Percentiles rank a stretch among this genome's conserved stretches.
phyloP scores from a whole-genome alignment of 1,284 basidiomycete species.

The Ceratobasidium theobromae region DNA sequence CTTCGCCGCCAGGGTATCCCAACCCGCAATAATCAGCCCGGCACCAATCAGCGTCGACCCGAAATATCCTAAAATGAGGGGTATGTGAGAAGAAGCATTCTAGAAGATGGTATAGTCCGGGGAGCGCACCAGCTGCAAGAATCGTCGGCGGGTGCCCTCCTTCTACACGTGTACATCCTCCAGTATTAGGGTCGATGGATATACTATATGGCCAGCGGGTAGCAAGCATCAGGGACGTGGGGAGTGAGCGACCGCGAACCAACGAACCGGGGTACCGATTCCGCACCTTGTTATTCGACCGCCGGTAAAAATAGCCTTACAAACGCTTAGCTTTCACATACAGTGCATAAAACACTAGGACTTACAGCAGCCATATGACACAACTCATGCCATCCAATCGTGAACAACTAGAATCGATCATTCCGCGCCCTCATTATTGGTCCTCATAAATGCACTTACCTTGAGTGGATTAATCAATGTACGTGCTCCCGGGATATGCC shows the following conservation, averaged over 20 bases:
- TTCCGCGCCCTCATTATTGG: not conserved
- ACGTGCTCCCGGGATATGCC: slow-evolving; percentile 37
- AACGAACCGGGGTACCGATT: not conserved
- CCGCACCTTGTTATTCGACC: slow-evolving; percentile 45
- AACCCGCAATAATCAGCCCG: slow-evolving; percentile 73
- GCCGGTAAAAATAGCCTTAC: slow-evolving; percentile 71
- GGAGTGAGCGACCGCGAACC: not conserved
- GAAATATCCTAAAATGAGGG: slow-evolving; percentile 56
- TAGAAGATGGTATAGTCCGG: not conserved
- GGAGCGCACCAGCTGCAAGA: slow-evolving; percentile 51
- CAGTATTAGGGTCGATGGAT: slow-evolving; percentile 78
- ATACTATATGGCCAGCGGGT: slow-evolving; percentile 54
- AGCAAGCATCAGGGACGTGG: not conserved
- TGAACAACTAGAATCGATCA: slow-evolving; percentile 54
- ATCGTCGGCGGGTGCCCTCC: slow-evolving; percentile 70
- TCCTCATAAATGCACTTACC: slow-evolving; percentile 32
- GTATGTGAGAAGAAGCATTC: slow-evolving; percentile 1
- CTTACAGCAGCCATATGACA: slow-evolving; percentile 74
- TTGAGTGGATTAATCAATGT: slow-evolving; percentile 57
- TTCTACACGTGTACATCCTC: slow-evolving; percentile 56
- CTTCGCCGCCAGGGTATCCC: slow-evolving; percentile 76
- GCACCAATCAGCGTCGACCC: slow-evolving; percentile 79
- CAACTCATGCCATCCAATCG: slow-evolving; percentile 82
- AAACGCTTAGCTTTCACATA: not conserved
- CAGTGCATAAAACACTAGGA: slow-evolving; percentile 33